Evolutionary conservation across 2,329 filamentous ascomycete species (phyloP).

Genomic region (Diplodia corticola): DNA sequence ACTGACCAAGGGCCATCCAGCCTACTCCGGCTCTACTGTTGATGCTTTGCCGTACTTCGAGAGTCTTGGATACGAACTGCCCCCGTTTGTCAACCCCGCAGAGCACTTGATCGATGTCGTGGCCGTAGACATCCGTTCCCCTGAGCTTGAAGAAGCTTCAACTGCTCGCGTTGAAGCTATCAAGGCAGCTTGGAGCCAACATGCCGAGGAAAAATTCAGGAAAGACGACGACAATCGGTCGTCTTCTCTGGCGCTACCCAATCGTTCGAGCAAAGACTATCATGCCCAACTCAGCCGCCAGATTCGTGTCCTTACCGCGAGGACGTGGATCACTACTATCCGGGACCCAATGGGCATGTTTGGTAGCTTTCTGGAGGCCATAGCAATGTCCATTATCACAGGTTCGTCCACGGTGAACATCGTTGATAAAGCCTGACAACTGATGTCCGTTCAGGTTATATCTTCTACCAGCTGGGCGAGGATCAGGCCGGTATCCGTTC

Average conservation of each 20-base stretch:
- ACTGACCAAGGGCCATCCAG: slow-evolving; percentile 64
- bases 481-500: slow-evolving; percentile 73
- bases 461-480: slow-evolving; percentile 66
- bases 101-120: slow-evolving; percentile 75
- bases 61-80: slow-evolving; percentile 60
- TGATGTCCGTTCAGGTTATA: slow-evolving; percentile 29
- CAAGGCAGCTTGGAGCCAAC: slow-evolving; percentile 32
- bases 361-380: slow-evolving; percentile 67
- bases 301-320: slow-evolving; percentile 63
- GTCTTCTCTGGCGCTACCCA: neutral
- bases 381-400: slow-evolving; percentile 68
- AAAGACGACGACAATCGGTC: neutral
- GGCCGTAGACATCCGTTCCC: slow-evolving; percentile 70
- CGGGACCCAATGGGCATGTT: slow-evolving; percentile 76
- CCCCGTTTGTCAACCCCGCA: slow-evolving; percentile 74
- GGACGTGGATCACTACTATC: slow-evolving; percentile 70
- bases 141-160: slow-evolving; percentile 63
- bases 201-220: slow-evolving; percentile 20
- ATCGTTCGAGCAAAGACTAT: slow-evolving; percentile 28
- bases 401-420: slow-evolving; percentile 53
- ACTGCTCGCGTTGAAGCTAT: slow-evolving; percentile 61
- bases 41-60: slow-evolving; percentile 67
- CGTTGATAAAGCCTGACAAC: neutral
- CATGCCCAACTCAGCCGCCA: slow-evolving; percentile 64
- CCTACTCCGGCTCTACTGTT: slow-evolving; percentile 64